Evolutionary conservation across 1,139 yeast genomes (phyloP).

Genomic region (Geotrichum phurueaensis): DNA sequence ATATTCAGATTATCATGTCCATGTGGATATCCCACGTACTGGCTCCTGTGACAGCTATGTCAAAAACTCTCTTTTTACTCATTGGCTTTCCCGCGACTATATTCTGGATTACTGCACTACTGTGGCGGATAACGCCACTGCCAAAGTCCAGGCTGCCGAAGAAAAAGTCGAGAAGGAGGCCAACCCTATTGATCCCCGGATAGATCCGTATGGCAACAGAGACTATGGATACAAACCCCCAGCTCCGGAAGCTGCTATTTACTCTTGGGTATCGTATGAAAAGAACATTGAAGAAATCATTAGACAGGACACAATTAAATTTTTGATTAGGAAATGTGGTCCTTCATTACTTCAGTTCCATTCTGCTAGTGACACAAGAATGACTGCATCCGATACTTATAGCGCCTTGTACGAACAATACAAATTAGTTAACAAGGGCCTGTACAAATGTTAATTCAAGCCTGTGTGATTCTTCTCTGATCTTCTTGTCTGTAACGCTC

Average conservation of each 20-base stretch:
- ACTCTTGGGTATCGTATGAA: slow-evolving; percentile 31
- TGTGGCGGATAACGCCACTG: slow-evolving; percentile 24
- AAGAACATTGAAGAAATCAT: slow-evolving; percentile 31
- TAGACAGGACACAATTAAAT: slow-evolving; percentile 27
- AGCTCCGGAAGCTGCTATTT: slow-evolving; percentile 26
- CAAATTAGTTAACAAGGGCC: background rate
- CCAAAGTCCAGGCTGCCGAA: background rate
- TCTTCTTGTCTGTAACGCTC: background rate
- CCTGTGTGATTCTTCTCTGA: background rate
- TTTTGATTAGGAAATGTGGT: slow-evolving; percentile 30
- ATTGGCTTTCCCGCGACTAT: slow-evolving; percentile 33
- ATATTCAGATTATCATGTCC: slow-evolving; percentile 27
- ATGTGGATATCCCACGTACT: slow-evolving; percentile 25
- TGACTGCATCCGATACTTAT: background rate
- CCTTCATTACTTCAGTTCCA: slow-evolving; percentile 19
- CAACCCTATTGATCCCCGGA: slow-evolving; percentile 29
- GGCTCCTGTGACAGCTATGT: slow-evolving; percentile 30
- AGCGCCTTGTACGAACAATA: background rate
- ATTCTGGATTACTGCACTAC: slow-evolving; percentile 30
- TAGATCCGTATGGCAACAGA: slow-evolving; percentile 36
- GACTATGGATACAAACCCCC: slow-evolving; percentile 20
- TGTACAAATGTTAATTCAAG: background rate
- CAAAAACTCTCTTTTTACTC: slow-evolving; percentile 28
- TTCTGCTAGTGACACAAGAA: background rate
- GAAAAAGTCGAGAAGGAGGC: background rate